A percentile compares a stretch with the other conserved stretches of the same genome.
phyloP scores from a whole-genome alignment of 441 rosid genomes.

The Cnidoscolus chayamansa region DNA sequence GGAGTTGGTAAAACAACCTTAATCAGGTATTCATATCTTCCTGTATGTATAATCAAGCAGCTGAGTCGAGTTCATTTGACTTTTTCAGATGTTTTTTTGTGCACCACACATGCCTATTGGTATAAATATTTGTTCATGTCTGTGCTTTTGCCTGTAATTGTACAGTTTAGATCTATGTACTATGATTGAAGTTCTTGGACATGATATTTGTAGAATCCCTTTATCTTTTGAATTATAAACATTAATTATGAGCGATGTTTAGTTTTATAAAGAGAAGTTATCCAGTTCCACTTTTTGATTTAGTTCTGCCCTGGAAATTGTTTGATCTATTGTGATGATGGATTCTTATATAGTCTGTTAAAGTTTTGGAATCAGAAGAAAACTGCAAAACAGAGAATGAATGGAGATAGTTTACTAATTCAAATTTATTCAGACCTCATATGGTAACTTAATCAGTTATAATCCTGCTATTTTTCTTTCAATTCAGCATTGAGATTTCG shows the following conservation, averaged over 20 bases:
- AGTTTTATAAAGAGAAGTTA: slow-evolving; percentile 2
- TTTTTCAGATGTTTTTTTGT: not conserved
- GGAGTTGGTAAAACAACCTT: slow-evolving; percentile 97
- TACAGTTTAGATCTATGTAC: not conserved
- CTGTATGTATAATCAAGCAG: slow-evolving; percentile 1
- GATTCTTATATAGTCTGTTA: not conserved
- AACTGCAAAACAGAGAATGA: not conserved
- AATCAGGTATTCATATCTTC: slow-evolving; percentile 55
- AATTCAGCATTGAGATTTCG: not conserved
- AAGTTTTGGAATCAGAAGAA: not conserved
- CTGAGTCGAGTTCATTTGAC: slow-evolving; percentile 8
- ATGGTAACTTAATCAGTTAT: not conserved
- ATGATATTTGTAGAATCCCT: not conserved
- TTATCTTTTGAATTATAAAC: not conserved
- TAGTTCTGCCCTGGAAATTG: not conserved
- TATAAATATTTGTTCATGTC: not conserved
- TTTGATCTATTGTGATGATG: not conserved
- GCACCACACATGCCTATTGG: not conserved
- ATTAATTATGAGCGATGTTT: not conserved
- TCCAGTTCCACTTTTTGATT: not conserved
- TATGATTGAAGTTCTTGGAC: not conserved
- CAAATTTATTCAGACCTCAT: not conserved
- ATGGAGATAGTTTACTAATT: not conserved
- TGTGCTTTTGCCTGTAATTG: not conserved
- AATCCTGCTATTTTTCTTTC: not conserved